Evolutionary conservation across 2,329 filamentous ascomycete species (phyloP).

Genomic region (Fusarium proliferatum): DNA sequence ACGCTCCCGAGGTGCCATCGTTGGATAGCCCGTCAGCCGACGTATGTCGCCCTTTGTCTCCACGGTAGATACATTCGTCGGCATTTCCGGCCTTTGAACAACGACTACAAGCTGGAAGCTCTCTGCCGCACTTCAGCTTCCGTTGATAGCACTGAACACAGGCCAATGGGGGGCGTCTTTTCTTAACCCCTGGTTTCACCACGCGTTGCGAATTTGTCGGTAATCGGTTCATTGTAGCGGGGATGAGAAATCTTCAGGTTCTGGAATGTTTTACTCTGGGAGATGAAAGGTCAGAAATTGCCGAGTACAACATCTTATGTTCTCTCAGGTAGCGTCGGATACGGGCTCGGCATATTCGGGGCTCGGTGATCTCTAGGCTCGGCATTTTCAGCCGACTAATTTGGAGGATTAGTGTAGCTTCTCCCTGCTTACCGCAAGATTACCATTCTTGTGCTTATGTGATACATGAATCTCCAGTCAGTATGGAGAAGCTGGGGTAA

Average conservation of each 20-base stretch:
- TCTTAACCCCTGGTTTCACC: background rate
- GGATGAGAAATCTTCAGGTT: rapidly evolving
- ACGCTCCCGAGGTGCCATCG: rapidly evolving
- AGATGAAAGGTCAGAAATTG: background rate
- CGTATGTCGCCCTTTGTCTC: background rate
- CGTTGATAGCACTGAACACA: background rate
- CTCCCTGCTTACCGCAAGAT: rapidly evolving
- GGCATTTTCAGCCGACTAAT: background rate
- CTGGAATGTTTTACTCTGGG: rapidly evolving
- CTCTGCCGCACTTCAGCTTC: background rate
- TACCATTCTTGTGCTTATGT: too few species aligned
- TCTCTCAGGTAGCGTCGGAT: background rate
- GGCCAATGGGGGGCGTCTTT: background rate
- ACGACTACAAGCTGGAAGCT: background rate
- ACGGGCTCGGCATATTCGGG: background rate
- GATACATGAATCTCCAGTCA: rapidly evolving
- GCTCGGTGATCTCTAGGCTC: background rate
- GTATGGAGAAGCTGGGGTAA: background rate
- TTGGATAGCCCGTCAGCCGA: background rate
- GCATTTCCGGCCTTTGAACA: background rate
- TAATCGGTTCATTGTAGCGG: background rate
- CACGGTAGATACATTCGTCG: background rate
- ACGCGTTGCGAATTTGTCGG: background rate
- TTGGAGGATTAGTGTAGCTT: too few species aligned
- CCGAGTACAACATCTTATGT: background rate